phyloP scores from a whole-genome alignment of 208 protist species.

The Acanthamoeba royreba region DNA sequence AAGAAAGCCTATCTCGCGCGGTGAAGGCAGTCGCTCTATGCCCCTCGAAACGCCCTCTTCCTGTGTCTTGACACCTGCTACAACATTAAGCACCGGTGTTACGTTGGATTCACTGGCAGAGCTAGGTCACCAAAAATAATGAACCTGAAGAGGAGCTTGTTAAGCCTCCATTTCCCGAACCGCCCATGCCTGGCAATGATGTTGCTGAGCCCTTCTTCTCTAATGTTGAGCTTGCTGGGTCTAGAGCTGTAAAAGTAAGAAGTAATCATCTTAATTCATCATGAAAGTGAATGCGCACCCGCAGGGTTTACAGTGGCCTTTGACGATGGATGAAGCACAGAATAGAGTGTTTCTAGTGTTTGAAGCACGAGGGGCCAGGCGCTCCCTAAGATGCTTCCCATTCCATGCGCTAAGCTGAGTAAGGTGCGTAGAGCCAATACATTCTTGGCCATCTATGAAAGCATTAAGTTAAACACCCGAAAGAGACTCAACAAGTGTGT shows the following conservation, averaged over 20 bases:
- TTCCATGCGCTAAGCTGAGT: conserved; percentile 66
- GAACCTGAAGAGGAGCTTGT: background rate
- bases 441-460: conserved; percentile 45
- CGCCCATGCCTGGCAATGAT: background rate
- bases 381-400: conserved; percentile 62
- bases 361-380: conserved; percentile 62
- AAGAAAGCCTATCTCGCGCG: background rate
- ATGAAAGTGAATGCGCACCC: background rate
- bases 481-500: background rate
- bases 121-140: background rate
- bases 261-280: background rate
- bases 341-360: conserved; percentile 54
- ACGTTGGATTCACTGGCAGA: background rate
- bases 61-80: background rate
- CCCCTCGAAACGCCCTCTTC: background rate
- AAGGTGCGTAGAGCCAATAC: conserved; percentile 57
- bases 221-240: background rate
- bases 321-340: conserved; percentile 14
- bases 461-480: background rate
- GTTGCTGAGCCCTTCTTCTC: background rate
- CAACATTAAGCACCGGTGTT: background rate
- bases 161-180: background rate
- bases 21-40: background rate
- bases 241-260: background rate
- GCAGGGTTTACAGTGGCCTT: background rate